Conservation (phyloP, 2,329 filamentous ascomycete species). For the Talaromyces funiculosus region DNA sequence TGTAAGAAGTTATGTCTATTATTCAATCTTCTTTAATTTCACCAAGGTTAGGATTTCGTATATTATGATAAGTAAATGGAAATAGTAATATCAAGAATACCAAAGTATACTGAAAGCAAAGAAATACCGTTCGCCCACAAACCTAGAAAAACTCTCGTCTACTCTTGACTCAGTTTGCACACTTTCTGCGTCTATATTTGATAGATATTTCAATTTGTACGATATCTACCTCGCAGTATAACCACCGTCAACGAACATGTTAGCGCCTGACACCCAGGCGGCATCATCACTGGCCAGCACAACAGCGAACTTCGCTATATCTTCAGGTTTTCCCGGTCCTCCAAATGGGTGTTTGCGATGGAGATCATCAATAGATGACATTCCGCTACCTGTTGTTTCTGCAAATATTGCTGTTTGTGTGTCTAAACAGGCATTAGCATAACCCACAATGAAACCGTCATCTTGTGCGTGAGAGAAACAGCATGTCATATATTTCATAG, state of each 20-base stretch:
- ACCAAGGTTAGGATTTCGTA: too few relatives aligned
- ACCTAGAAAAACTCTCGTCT: too few relatives aligned
- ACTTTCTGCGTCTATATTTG: too few relatives aligned
- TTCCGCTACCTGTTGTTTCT: not conserved
- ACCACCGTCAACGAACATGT: slow-evolving; percentile 39
- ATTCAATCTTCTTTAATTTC: too few relatives aligned
- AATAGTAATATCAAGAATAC: too few relatives aligned
- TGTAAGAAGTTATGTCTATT: too few relatives aligned
- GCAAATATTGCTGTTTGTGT: slow-evolving; percentile 7
- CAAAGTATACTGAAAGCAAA: too few relatives aligned
- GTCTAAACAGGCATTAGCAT: not conserved
- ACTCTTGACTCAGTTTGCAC: too few relatives aligned
- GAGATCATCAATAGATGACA: not conserved
- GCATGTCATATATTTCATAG: not conserved
- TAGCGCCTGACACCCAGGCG: slow-evolving; percentile 39
- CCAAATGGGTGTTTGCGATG: not conserved
- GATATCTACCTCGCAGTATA: slow-evolving; percentile 27
- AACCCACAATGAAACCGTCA: not conserved
- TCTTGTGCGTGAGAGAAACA: too few relatives aligned
- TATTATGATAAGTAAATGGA: too few relatives aligned
- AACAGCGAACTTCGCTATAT: slow-evolving; percentile 38
- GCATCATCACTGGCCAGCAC: slow-evolving; percentile 46
- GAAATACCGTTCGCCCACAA: too few relatives aligned
- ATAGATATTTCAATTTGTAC: not conserved
- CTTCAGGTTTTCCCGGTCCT: slow-evolving; percentile 13